Evolutionary conservation across 495 filamentous ascomycete species (phyloP).

Genomic region (Neurospora sp.): DNA sequence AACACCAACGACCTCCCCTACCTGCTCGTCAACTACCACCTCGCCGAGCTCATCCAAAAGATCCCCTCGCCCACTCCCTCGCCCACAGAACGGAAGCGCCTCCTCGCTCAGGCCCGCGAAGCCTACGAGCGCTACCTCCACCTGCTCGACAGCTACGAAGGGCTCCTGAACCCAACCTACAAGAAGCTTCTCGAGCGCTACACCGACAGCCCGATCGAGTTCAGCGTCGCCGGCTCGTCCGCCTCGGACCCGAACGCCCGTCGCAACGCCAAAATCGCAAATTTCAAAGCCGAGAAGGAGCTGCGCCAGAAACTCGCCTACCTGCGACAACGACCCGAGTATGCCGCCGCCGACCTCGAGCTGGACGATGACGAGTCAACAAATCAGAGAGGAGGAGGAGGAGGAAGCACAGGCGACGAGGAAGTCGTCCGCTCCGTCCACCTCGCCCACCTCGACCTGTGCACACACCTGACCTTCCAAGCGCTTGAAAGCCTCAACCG

Average conservation of each 20-base stretch:
- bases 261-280: slow-evolving; percentile 72
- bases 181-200: slow-evolving; percentile 64
- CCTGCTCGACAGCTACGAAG: slow-evolving; percentile 61
- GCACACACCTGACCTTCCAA: slow-evolving; percentile 73
- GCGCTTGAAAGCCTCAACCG: slow-evolving; percentile 72
- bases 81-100: slow-evolving; percentile 48
- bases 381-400: slow-evolving; percentile 42
- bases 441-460: slow-evolving; percentile 60
- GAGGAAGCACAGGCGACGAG: slow-evolving; percentile 51
- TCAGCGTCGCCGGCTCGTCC: slow-evolving; percentile 52
- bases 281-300: slow-evolving; percentile 79
- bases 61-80: slow-evolving; percentile 36
- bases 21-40: slow-evolving; percentile 26
- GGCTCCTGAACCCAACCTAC: slow-evolving; percentile 56
- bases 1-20: slow-evolving; percentile 75
- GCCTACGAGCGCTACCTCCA: slow-evolving; percentile 70
- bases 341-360: slow-evolving; percentile 25
- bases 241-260: slow-evolving; percentile 58
- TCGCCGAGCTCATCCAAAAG: slow-evolving; percentile 26
- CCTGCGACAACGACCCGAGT: slow-evolving; percentile 33
- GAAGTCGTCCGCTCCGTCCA: slow-evolving; percentile 67
- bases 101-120: slow-evolving; percentile 51
- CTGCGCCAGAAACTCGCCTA: slow-evolving; percentile 69
- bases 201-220: slow-evolving; percentile 51
- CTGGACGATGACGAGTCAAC: slow-evolving; percentile 41